Conservation (phyloP, 2,329 filamentous ascomycete species). For the Aureobasidium uvarum region DNA sequence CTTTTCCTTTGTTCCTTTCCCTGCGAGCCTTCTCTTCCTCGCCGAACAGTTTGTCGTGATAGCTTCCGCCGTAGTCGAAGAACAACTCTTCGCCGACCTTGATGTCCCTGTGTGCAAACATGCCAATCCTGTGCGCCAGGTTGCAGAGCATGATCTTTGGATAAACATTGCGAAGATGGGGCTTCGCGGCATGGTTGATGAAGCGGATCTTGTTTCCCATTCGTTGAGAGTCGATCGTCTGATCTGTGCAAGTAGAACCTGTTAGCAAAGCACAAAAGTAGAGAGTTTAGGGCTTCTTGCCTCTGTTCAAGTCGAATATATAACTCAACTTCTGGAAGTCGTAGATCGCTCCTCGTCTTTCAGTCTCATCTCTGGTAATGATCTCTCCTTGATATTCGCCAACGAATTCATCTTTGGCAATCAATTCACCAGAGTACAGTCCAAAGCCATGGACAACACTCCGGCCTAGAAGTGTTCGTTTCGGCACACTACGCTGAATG, state of each 20-base stretch:
- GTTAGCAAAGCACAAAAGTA: neutral
- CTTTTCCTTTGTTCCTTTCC: slow-evolving; percentile 8
- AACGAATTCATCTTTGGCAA: slow-evolving; percentile 68
- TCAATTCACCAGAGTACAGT: slow-evolving; percentile 67
- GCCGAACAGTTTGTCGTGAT: slow-evolving; percentile 25
- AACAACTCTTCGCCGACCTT: slow-evolving; percentile 72
- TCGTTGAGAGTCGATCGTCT: slow-evolving; percentile 67
- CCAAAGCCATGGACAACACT: slow-evolving; percentile 75
- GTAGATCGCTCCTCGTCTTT: slow-evolving; percentile 66
- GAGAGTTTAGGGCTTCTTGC: slow-evolving; percentile 33
- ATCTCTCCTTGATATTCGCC: slow-evolving; percentile 80
- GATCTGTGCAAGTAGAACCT: slow-evolving; percentile 34
- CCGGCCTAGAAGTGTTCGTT: slow-evolving; percentile 65
- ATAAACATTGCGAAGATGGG: slow-evolving; percentile 57
- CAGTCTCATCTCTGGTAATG: slow-evolving; percentile 66
- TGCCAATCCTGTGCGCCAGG: slow-evolving; percentile 70
- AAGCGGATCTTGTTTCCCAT: slow-evolving; percentile 80
- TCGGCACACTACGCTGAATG: slow-evolving; percentile 66
- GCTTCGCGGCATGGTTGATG: slow-evolving; percentile 68
- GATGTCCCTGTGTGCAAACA: slow-evolving; percentile 66
- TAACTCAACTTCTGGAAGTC: slow-evolving; percentile 63
- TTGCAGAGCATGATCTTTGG: slow-evolving; percentile 70
- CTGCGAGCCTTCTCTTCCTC: slow-evolving; percentile 10
- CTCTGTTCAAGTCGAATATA: slow-evolving; percentile 54
- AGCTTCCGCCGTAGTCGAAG: slow-evolving; percentile 66